Conservation (phyloP, 225 moss, liverwort and hornwort species). For the Pseudoscleropodium purum region DNA sequence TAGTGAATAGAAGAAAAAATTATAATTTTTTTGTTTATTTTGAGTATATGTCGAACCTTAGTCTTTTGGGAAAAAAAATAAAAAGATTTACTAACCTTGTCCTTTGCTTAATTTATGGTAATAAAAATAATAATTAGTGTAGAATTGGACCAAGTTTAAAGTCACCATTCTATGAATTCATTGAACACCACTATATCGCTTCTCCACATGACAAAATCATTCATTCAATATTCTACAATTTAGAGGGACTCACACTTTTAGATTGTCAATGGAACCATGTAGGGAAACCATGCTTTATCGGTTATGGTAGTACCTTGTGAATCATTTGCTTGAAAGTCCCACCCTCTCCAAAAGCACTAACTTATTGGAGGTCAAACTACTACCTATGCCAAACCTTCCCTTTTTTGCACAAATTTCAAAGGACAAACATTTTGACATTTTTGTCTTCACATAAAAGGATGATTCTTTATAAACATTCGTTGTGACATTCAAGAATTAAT, state of each 20-base stretch:
- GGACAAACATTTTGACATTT: neutral
- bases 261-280: accelerated
- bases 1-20: neutral
- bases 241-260: accelerated
- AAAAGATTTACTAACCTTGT: accelerated
- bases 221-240: neutral
- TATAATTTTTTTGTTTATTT: neutral
- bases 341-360: no score
- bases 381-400: no score
- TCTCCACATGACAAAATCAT: neutral
- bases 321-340: no score
- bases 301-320: neutral
- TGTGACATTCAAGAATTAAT: no score
- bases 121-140: accelerated
- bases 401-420: neutral
- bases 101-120: accelerated
- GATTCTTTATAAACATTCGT: accelerated
- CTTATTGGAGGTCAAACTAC: neutral
- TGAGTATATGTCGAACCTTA: neutral
- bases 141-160: accelerated
- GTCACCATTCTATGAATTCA: neutral
- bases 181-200: neutral
- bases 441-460: neutral
- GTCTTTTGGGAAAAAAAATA: neutral
- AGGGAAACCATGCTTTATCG: no score